Base-by-base conservation (phyloP, 106 monocot genomes). In the Dendrobium nobile region DNA sequence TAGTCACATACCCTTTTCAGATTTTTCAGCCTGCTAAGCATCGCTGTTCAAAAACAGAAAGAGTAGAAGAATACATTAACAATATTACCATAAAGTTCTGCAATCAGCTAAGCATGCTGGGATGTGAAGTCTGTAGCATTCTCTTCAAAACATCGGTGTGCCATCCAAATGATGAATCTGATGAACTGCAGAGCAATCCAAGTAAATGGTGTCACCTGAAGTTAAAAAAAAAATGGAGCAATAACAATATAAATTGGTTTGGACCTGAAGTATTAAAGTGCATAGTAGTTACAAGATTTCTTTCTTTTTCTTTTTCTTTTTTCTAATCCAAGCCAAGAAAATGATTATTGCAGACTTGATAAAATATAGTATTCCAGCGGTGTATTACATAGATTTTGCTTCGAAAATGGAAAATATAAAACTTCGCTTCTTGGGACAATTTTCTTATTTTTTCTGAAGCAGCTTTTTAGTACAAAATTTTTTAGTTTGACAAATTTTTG, bases 101-200 rank as follows among this genome's bases (percentile, higher is more conserved):
- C 33, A n/a, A 75, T 93, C 87, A 96, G 70, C 86, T 85, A 9
- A 94, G 87, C 87, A 93, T 92, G 72, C 87, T 87, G 7, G 93
- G 93, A 75, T 94, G 92, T 33, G 94, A 93, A n/a, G 90, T 94
- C 67, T 96, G 96, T 75, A 96, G 75, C 96, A 96, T 96, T 81
- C 92, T 90, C 87, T 92, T 96, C 41, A 96, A 56, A 33, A 92
- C 84, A 81, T 88, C 86, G 47, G 84, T 83, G 67, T 88, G 85
- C 88, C 90, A 87, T 28, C 92, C 90, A 67, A 96, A 93, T 1
- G 96, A 86, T 16, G 92, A 96, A 87, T 94, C 96, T 33, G 96
- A 92, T 45, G 92, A 94, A 82, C 94, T 94, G 90, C 45, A 41
- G 59, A 73, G 82, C 80, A 82, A 80, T 22, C 79, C 68, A 18